A percentile compares a stretch with the other conserved stretches of the same genome.
Evolutionary conservation across 495 filamentous ascomycete species (phyloP).

Genomic region (Sordaria brevicollis): DNA sequence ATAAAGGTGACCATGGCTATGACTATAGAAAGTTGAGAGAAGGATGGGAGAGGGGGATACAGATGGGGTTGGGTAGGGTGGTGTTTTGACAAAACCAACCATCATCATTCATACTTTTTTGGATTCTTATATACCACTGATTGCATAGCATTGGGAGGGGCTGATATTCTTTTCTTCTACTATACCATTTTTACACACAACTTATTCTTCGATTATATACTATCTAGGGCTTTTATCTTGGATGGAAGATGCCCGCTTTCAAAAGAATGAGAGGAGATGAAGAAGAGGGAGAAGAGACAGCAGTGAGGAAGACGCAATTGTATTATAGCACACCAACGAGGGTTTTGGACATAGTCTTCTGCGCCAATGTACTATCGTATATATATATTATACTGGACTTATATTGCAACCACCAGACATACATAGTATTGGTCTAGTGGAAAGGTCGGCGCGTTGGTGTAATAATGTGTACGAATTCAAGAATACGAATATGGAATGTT

Average conservation of each 20-base stretch:
- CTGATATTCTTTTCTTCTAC: background rate
- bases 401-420: no score
- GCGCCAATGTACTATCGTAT: no score
- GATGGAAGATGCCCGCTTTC: background rate
- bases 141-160: background rate
- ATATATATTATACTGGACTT: no score
- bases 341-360: background rate
- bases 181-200: background rate
- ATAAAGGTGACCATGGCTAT: background rate
- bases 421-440: no score
- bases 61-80: background rate
- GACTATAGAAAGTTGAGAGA: background rate
- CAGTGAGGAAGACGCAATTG: no score
- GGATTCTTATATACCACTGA: background rate
- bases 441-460: no score
- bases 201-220: background rate
- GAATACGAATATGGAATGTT: no score
- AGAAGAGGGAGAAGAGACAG: background rate
- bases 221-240: background rate
- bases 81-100: background rate
- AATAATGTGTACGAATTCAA: no score
- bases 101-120: background rate
- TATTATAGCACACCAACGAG: background rate
- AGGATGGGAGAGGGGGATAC: background rate
- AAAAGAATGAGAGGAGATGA: background rate